Base-by-base conservation (phyloP, 73 alveolate genomes). In the Stentor roeselii region DNA sequence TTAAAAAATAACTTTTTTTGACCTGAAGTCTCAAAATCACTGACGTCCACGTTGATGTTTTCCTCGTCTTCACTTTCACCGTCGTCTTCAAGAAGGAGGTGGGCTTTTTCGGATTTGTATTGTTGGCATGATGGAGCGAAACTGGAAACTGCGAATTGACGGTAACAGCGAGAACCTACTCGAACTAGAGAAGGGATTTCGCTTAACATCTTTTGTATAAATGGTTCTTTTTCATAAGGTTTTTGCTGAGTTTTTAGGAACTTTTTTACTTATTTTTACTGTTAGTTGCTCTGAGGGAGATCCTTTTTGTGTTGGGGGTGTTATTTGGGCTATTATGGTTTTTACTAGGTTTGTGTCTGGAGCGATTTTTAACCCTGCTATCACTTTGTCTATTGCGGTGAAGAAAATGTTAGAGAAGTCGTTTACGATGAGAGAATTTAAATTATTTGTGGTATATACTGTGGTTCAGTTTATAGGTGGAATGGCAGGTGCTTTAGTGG, bases 41-140 rank as follows among this genome's bases (percentile, higher is more conserved):
- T 34, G 37, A 67, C 80, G 42, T 30, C 80, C 1, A 67, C 27
- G 2, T 67, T 67, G 2, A 67, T 40, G 34, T 27, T 34, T 67
- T 67, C 80, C 34, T 67, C 80, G 21, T 50, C 67, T 67, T 67
- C 80, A 2, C 80, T 32, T 67, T 67, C 80, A 14, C 80, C 80
- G 34, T 67, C 80, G 34, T 67, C 80, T 67, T 67, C 80, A 27
- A 27, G 42, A 21, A 67, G 37, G 14, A 67, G 41, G 27, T 21
- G 21, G 42, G 34, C 15, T 11, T 67, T 67, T 27, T 67, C 34
- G 11, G n/a, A 21, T 67, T 67, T 21, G 2, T 27, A 67, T 30
- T 34, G 21, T 34, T 15, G 21, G 27, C 34, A 40, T 30, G 34
- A 36, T 27, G 37, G 37, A 36, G 21, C 50, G 42, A 21, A 40